These are phyloP conservation scores for Aspergillus leporis DNA, from an alignment of 495 filamentous ascomycete species.

Conservation along the genomic window DNA sequence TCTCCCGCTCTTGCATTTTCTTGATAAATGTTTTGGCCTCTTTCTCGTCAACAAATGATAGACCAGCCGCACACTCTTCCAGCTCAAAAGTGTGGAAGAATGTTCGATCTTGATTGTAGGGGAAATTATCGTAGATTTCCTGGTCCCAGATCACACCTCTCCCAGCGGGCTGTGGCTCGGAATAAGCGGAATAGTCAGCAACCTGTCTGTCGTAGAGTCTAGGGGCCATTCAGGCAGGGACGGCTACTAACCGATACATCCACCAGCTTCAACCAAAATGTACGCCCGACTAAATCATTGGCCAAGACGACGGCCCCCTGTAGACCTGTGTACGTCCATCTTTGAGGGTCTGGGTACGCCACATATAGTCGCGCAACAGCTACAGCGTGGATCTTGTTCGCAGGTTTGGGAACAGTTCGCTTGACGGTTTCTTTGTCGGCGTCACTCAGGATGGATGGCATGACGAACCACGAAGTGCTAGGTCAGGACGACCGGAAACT, in stretches of 20 bases:
- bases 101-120: conserved; percentile 91
- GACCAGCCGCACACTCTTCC: conserved; percentile 82
- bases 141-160: conserved; percentile 97
- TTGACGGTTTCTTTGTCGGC: conserved; percentile 93
- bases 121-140: conserved; percentile 92
- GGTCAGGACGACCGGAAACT: conserved; percentile 4
- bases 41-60: conserved; percentile 94
- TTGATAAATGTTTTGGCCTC: conserved; percentile 93
- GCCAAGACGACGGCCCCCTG: conserved; percentile 92
- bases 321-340: conserved; percentile 93
- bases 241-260: conserved; percentile 81
- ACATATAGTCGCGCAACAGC: conserved; percentile 94
- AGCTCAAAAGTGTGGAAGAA: conserved; percentile 98
- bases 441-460: conserved; percentile 88
- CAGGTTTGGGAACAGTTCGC: conserved; percentile 82
- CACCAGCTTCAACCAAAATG: conserved; percentile 95
- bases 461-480: conserved; percentile 36
- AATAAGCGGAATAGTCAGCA: conserved; percentile 23
- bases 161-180: conserved; percentile 59
- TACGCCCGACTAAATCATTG: conserved; percentile 91
- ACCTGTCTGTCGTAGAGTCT: not conserved
- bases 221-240: not conserved
- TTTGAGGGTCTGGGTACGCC: conserved; percentile 79
- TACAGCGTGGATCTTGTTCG: conserved; percentile 94
- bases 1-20: conserved; percentile 92